These are phyloP conservation scores for Aspergillus nomiae DNA, from an alignment of 2,329 filamentous ascomycete species.

Conservation along the genomic window DNA sequence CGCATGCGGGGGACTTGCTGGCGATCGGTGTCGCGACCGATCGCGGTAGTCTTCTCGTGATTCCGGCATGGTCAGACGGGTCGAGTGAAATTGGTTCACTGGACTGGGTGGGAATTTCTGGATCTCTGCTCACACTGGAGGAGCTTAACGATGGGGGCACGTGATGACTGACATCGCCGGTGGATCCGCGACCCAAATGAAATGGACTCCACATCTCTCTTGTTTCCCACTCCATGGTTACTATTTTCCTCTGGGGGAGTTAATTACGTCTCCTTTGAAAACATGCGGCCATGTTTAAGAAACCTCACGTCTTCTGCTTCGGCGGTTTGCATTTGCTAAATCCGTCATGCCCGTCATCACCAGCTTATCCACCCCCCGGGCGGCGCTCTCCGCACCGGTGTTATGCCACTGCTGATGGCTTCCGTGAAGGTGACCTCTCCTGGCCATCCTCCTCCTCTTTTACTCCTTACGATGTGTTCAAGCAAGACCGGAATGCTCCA, in stretches of 20 bases:
- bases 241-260: conserved; percentile 11
- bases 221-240: background rate
- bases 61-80: conserved; percentile 28
- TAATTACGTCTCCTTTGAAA: conserved; percentile 23
- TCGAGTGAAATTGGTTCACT: background rate
- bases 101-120: background rate
- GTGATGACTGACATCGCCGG: conserved; percentile 3
- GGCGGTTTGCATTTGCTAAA: conserved; percentile 40
- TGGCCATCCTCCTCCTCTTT: conserved; percentile 48
- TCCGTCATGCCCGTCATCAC: conserved; percentile 23
- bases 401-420: conserved; percentile 37
- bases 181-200: background rate
- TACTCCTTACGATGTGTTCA: conserved; percentile 90
- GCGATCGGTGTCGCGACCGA: conserved; percentile 24
- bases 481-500: conserved; percentile 59
- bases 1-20: conserved; percentile 23
- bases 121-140: background rate
- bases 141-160: conserved; percentile 2
- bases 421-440: conserved; percentile 32
- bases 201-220: background rate
- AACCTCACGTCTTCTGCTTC: conserved; percentile 42
- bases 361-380: conserved; percentile 26
- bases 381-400: conserved; percentile 25
- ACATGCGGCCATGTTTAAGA: conserved; percentile 52
- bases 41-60: conserved; percentile 23